Evolutionary conservation across 306 rosid genomes (phyloP).

Genomic region (Pachyrhizus erosus): DNA sequence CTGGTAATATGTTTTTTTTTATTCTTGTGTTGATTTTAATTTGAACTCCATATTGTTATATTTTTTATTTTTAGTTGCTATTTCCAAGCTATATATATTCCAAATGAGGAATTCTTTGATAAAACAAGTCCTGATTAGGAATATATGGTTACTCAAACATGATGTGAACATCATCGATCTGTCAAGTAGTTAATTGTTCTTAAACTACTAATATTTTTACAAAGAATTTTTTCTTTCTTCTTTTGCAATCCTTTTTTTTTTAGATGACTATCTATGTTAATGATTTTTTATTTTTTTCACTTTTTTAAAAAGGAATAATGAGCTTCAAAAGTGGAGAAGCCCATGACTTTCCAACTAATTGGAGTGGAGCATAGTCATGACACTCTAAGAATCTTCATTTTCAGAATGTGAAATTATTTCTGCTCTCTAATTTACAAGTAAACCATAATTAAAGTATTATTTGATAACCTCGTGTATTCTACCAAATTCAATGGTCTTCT

Average conservation of each 20-base stretch:
- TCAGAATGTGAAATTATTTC: neutral
- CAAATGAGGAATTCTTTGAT: neutral
- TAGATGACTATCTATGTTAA: neutral
- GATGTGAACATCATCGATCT: neutral
- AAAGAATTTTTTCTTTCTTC: neutral
- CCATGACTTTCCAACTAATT: neutral
- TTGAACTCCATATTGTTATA: conserved; percentile 3
- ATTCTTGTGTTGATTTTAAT: conserved; percentile 17
- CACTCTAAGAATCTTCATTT: neutral
- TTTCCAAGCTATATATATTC: neutral
- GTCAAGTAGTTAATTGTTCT: neutral
- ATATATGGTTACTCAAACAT: conserved; percentile 1
- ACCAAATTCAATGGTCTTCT: too few relatives aligned
- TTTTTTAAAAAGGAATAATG: neutral
- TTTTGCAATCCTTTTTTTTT: neutral
- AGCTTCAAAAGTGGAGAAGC: neutral
- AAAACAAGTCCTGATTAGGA: neutral
- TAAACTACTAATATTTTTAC: neutral
- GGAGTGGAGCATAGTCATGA: neutral
- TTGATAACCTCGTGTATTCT: too few relatives aligned
- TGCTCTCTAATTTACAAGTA: neutral
- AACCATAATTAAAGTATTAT: neutral
- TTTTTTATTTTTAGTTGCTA: neutral
- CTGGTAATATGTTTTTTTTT: conserved; percentile 58
- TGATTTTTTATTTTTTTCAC: too few relatives aligned